A percentile compares a stretch with the other conserved stretches of the same genome.
Conservation (phyloP, 108 stramenopile genomes). For the Cyclostephanos tholiformis region DNA sequence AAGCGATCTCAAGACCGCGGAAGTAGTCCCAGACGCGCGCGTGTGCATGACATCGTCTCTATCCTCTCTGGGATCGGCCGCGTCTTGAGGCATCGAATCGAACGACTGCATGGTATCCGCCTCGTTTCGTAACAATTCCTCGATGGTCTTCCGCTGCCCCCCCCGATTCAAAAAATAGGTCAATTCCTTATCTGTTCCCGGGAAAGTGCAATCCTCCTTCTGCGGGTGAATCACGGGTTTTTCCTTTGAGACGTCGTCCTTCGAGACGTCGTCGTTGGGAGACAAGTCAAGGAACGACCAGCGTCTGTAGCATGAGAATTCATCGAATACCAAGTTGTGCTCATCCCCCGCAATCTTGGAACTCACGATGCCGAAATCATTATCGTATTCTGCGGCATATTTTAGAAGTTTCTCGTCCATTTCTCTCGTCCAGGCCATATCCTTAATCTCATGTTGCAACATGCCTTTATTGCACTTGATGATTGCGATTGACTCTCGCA, state of each 20-base stretch:
- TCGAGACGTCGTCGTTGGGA: neutral
- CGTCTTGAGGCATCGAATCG: neutral
- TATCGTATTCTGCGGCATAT: conserved; percentile 2
- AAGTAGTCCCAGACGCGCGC: neutral
- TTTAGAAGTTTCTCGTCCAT: conserved; percentile 21
- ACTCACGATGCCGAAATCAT: conserved; percentile 17
- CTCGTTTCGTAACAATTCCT: neutral
- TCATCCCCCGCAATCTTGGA: neutral
- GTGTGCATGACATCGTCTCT: neutral
- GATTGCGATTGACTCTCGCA: conserved; percentile 23
- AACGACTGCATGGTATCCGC: too few species aligned
- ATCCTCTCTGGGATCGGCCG: too few species aligned
- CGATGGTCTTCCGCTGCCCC: conserved; percentile 16
- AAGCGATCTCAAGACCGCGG: conserved; percentile 1
- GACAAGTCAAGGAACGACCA: conserved; percentile 15
- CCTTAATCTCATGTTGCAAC: neutral
- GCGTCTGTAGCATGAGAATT: conserved; percentile 11
- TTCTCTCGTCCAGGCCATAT: conserved; percentile 17
- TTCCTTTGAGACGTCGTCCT: neutral
- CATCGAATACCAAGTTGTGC: conserved; percentile 10
- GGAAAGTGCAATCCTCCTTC: neutral
- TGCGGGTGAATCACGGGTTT: neutral
- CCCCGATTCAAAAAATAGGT: conserved; percentile 7
- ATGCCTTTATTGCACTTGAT: neutral
- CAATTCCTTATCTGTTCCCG: conserved; percentile 2